These are phyloP conservation scores for Coemansia sp. DNA, from an alignment of 192 early-diverging fungal species.

Conservation along the genomic window DNA sequence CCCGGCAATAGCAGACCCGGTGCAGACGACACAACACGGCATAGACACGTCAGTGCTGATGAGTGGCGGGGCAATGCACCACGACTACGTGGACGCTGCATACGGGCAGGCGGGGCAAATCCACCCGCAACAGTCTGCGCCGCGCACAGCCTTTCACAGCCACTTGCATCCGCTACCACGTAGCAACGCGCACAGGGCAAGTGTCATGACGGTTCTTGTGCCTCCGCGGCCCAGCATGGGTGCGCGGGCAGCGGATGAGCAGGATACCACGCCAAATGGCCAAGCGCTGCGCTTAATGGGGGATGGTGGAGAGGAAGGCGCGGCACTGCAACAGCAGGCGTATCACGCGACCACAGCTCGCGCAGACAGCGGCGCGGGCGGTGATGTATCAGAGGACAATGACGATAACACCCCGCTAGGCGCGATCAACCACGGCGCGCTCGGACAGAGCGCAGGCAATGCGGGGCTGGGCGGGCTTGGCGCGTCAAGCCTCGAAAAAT, in stretches of 20 bases:
- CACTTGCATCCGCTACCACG: slow-evolving; percentile 10
- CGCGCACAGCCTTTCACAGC: slow-evolving; percentile 7
- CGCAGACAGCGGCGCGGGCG: slow-evolving; percentile 7
- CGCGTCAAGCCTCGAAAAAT: slow-evolving; percentile 22
- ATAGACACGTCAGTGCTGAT: slow-evolving; percentile 46
- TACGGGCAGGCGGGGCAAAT: slow-evolving; percentile 9
- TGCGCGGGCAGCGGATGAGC: not conserved
- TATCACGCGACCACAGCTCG: not conserved
- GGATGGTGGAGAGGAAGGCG: not conserved
- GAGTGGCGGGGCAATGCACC: slow-evolving; percentile 27
- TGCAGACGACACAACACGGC: slow-evolving; percentile 16
- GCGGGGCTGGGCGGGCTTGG: not conserved
- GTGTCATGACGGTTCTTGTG: slow-evolving; percentile 4
- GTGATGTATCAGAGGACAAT: slow-evolving; percentile 18
- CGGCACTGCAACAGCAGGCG: slow-evolving; percentile 4
- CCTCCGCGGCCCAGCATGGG: slow-evolving; percentile 7
- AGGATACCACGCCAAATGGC: not conserved
- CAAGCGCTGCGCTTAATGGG: not conserved
- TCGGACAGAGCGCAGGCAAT: not conserved
- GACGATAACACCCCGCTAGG: slow-evolving; percentile 45
- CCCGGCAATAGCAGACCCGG: slow-evolving; percentile 25
- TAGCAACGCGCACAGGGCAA: slow-evolving; percentile 5
- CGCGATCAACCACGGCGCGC: slow-evolving; percentile 24
- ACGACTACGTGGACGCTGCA: slow-evolving; percentile 25
- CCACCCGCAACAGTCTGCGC: slow-evolving; percentile 11